These are phyloP conservation scores for Penicillium sp. DNA, from an alignment of 2,329 filamentous ascomycete species.

Conservation along the genomic window DNA sequence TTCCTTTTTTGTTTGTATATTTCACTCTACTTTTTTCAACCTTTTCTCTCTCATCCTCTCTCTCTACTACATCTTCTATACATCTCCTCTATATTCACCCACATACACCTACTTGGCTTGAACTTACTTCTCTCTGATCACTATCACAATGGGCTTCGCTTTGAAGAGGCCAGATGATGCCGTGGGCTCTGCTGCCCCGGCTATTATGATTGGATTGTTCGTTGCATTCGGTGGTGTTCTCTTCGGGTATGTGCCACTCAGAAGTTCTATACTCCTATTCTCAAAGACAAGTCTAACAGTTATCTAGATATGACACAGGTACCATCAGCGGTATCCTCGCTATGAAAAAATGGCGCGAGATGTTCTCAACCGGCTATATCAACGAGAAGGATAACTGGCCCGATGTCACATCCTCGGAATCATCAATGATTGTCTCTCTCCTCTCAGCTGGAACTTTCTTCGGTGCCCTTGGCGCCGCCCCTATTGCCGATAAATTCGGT, in stretches of 20 bases:
- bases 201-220: constrained; percentile 56
- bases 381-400: constrained; percentile 40
- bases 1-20: background rate
- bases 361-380: constrained; percentile 33
- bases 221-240: constrained; percentile 59
- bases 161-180: constrained; percentile 47
- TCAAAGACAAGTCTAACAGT: background rate
- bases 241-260: constrained; percentile 46
- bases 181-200: constrained; percentile 46
- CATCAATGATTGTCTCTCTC: constrained; percentile 15
- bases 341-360: constrained; percentile 44
- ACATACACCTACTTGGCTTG: background rate
- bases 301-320: constrained; percentile 49
- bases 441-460: constrained; percentile 67
- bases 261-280: background rate
- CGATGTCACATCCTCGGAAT: constrained; percentile 51
- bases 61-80: background rate
- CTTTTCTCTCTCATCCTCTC: background rate
- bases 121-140: background rate
- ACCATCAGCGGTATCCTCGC: constrained; percentile 54
- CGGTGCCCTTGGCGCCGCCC: constrained; percentile 51
- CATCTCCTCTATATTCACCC: background rate
- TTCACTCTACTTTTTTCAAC: background rate
- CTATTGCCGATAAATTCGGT: constrained; percentile 32
- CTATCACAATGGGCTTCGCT: constrained; percentile 39